A percentile compares a stretch with the other conserved stretches of the same genome.
phyloP scores from a whole-genome alignment of 441 rosid genomes.

The Adansonia grandidieri region DNA sequence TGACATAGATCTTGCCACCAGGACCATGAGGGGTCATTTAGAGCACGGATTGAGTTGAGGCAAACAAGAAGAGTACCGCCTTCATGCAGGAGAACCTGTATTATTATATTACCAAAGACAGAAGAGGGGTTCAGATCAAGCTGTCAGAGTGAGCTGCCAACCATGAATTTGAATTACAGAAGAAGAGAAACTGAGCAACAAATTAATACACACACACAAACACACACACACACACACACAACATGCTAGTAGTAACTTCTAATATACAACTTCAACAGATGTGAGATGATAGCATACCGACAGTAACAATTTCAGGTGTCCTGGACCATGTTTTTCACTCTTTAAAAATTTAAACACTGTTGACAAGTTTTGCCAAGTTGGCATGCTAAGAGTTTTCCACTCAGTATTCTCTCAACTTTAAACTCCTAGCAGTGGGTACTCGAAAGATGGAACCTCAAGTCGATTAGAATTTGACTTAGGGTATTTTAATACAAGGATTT shows the following conservation, averaged over 20 bases:
- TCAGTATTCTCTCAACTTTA: not conserved
- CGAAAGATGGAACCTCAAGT: too few species aligned
- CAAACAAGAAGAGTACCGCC: conserved; percentile 91
- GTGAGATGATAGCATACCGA: not conserved
- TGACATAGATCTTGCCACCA: conserved; percentile 62
- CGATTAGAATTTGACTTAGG: not conserved
- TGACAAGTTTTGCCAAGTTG: not conserved
- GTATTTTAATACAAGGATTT: too few species aligned
- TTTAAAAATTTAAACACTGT: not conserved
- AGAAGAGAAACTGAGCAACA: not conserved
- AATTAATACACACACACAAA: not conserved
- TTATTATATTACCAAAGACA: conserved; percentile 1
- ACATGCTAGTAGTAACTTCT: not conserved
- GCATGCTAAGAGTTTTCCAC: not conserved
- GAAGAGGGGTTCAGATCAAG: not conserved
- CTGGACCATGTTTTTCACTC: not conserved
- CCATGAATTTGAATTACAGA: not conserved
- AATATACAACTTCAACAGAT: conserved; percentile 8
- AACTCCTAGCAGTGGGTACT: not conserved
- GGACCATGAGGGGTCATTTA: conserved; percentile 78
- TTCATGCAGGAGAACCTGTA: conserved; percentile 87
- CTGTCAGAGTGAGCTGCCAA: not conserved
- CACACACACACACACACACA: not conserved
- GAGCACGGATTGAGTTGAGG: conserved; percentile 73
- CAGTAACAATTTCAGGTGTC: not conserved